Base-by-base conservation (phyloP, 2,329 filamentous ascomycete genomes). In the Aspergillus versicolor region DNA sequence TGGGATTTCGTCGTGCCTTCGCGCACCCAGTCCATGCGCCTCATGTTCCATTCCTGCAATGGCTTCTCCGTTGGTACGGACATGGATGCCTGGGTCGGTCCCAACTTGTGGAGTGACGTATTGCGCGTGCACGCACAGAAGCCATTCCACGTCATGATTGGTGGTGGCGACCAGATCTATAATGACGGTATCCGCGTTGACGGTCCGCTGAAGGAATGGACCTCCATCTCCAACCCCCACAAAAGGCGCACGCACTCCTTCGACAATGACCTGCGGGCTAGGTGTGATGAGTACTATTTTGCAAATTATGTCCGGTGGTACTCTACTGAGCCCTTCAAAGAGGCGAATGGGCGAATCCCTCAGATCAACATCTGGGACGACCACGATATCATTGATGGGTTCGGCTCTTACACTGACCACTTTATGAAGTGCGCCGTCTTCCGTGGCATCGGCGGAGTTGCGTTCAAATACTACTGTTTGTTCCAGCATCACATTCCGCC, bases 121-220 rank as follows among this genome's bases (percentile, higher is more conserved):
- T 68, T 87, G 55, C 81, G 85, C 45, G 75, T 84, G 57, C 85
- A 88, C 64, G 79, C 79, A 63, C 69, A 82, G 68, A 79, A 79
- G 61, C 84, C 85, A 7, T 86, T 88, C 70, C 84, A 86, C 67
- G 82, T 86, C 63, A 90, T 88, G 87, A 84, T 97, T 61, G 93
- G 93, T 52, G 93, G 93, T 56, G 93, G 93, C 58, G 93, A 97
- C 70, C 93, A 97, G 75, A 86, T 88, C 63, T 88, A 88, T 74
- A 87, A 88, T 63, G 85, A 88, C 55, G 90, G 90, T 22, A 91
- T 97, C 63, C 84, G 93, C 61, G 91, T 96, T 1, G 80, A 87
- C 51, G 93, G 92, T 0, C 93, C 93, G 1, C 77, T 97, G 61
- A 85, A 85, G 65, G 68, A 76, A 5, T 88, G 85, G 85, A 87